Conservation (phyloP, 495 filamentous ascomycete species). For the Saxispiralis lemnorum region DNA sequence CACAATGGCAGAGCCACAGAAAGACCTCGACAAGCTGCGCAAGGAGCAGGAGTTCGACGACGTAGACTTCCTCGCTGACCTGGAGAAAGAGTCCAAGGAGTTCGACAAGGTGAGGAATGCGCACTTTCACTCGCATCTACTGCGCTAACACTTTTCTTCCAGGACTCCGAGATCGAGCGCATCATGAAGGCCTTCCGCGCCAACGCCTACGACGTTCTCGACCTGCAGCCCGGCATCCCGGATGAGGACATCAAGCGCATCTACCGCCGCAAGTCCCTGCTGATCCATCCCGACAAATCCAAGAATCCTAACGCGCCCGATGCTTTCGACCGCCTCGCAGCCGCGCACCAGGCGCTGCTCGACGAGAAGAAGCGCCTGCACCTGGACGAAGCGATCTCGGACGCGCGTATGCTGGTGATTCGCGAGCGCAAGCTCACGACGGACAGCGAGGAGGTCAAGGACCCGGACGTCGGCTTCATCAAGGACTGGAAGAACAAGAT, state of each 20-base stretch:
- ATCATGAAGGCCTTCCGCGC: constrained; percentile 80
- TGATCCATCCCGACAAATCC: constrained; percentile 98
- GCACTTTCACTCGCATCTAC: constrained; percentile 2
- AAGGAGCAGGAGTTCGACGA: constrained; percentile 37
- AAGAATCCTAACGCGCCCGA: constrained; percentile 79
- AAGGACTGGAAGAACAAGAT: constrained; percentile 80
- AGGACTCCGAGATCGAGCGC: constrained; percentile 93
- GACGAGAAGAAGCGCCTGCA: constrained; percentile 77
- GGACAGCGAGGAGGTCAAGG: constrained; percentile 64
- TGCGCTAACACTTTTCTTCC: constrained; percentile 8
- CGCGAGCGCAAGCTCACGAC: constrained; percentile 82
- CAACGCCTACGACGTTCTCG: constrained; percentile 88
- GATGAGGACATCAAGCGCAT: constrained; percentile 88
- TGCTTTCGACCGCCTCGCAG: constrained; percentile 91
- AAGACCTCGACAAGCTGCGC: constrained; percentile 16
- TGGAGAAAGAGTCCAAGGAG: constrained; percentile 77
- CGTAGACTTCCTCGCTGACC: constrained; percentile 62
- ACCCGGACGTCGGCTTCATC: constrained; percentile 54
- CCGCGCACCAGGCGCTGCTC: constrained; percentile 75
- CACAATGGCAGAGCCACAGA: constrained; percentile 13
- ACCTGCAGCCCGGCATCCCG: constrained; percentile 84
- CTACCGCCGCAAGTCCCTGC: constrained; percentile 90
- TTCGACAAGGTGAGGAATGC: constrained; percentile 46
- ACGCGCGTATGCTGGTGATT: constrained; percentile 85
- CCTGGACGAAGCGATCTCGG: constrained; percentile 88